Base-by-base conservation (phyloP, 148 eudicot genomes). In the Arbutus unedo region DNA sequence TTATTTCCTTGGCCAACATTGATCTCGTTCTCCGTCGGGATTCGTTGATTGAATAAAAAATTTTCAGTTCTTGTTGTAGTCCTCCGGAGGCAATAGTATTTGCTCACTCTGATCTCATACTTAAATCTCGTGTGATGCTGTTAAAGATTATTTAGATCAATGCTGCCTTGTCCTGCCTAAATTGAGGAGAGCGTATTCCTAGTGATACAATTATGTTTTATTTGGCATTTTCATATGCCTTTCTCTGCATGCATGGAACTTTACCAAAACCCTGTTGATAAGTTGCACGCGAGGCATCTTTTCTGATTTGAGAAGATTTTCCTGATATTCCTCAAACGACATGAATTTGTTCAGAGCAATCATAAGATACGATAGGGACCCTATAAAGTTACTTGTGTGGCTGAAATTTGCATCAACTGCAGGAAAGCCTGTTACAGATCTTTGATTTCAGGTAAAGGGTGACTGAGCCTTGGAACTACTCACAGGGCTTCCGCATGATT, bases 11-110 rank as follows among this genome's bases (percentile, higher is more conserved):
- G 60, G n/a, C 60, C n/a, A 56, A 14, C 60, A 56, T 56, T 56
- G 60, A 56, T 56, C 6, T 56, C 16, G 60, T 16, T 68, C 5
- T 68, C 41, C 49, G 15, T 16, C 43, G 49, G 50, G 50, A 71
- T 71, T 14, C 15, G n/a, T 6, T 41, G 8, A 13, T 2, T 14
- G 1, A 23, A 76, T 4, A 13, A 14, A 5, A 8, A 6, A 4
- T 23, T 50, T 25, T 23, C 21, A 14, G 79, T 76, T 76, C 79
- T 76, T 76, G 44, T 7, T 50, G 79, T 53, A 25, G n/a, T 74
- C 76, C 23, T 73, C 23, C 15, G 4, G 5, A 5, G 38, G 78
- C 57, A 76, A 76, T 76, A 13, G 14, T 51, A 13, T 76, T 76
- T 50, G 43, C 23, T 51, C 19, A 25, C 18, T 31, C 44, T 31